Evolutionary conservation across 768 basidiomycete genomes (phyloP).

Genomic region (Lactarius quietus): DNA sequence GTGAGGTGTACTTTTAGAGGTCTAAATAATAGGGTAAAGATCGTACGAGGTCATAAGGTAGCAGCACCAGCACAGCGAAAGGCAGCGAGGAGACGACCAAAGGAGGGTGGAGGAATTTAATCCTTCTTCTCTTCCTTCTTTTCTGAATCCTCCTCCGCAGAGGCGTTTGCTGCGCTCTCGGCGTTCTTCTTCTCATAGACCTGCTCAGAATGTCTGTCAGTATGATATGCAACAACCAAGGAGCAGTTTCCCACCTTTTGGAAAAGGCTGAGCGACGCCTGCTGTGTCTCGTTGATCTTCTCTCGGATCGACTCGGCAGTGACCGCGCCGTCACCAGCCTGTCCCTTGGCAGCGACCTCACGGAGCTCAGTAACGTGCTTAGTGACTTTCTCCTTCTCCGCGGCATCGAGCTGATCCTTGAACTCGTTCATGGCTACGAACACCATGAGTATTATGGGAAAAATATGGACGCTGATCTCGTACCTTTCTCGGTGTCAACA

Average conservation of each 20-base stretch:
- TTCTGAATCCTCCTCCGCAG: slow-evolving; percentile 37
- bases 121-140: slow-evolving; percentile 79
- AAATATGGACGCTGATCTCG: slow-evolving; percentile 21
- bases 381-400: slow-evolving; percentile 92
- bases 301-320: slow-evolving; percentile 86
- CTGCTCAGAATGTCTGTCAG: neutral
- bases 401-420: slow-evolving; percentile 90
- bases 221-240: neutral
- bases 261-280: slow-evolving; percentile 95
- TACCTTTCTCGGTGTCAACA: slow-evolving; percentile 93
- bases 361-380: slow-evolving; percentile 85
- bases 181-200: slow-evolving; percentile 90
- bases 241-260: slow-evolving; percentile 54
- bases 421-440: slow-evolving; percentile 87
- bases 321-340: slow-evolving; percentile 75
- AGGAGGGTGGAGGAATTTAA: slow-evolving; percentile 37
- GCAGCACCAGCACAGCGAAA: neutral
- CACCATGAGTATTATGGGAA: slow-evolving; percentile 4
- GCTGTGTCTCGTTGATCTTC: slow-evolving; percentile 91
- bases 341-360: slow-evolving; percentile 86
- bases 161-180: slow-evolving; percentile 45
- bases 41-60: slow-evolving; percentile 19
- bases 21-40: slow-evolving; percentile 23
- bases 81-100: slow-evolving; percentile 3
- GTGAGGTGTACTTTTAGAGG: slow-evolving; percentile 22